Base-by-base conservation (phyloP, 306 rosid genomes). In the Fragaria nilgerrensis region DNA sequence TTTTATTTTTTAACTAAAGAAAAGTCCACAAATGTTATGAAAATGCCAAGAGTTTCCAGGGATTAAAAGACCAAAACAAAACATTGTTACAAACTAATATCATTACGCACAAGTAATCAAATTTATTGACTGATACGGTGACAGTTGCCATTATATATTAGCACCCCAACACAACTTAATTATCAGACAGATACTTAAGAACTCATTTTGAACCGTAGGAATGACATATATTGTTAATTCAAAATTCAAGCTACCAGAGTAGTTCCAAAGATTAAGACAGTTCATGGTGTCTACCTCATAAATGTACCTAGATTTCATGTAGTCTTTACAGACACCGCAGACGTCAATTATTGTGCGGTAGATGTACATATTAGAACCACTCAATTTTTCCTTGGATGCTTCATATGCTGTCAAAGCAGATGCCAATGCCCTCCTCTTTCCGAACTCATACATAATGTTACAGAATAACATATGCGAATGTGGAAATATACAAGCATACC, bases 401-500 rank as follows among this genome's bases (percentile, higher is more conserved):
- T 89, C 94, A 78, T 86, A 92, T 4, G 91, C 96, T 79, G 74
- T 79, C 83, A 90, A 70, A 58, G 98, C 98, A 82, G 95, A 90
- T 36, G 36, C 80, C 76, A 94, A 80, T 79, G 89, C 93, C 83
- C 88, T 82, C 78, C 78, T 88, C 83, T 86, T 94, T 53, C 98
- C 97, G 87, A 90, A 94, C 80, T 87, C 96, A 70, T 83, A 36
- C 76, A 94, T 89, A 70, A 86, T 87, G 75, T 83, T 85, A 84
- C 89, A 87, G 83, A 88, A 89, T 70, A 92, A 23, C 75, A 90
- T 85, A 39, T 87, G 86, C 27, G 91, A 86, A 23, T 94, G 88
- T 52, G 95, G 97, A 72, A 92, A 90, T 76, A 89, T 87, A 78
- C 89, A 79, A 44, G 98, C 97, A 85, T 89, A 94, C 89, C 98